Base-by-base conservation (phyloP, 2,329 filamentous ascomycete species). In the Akanthomyces uredinophilus region DNA sequence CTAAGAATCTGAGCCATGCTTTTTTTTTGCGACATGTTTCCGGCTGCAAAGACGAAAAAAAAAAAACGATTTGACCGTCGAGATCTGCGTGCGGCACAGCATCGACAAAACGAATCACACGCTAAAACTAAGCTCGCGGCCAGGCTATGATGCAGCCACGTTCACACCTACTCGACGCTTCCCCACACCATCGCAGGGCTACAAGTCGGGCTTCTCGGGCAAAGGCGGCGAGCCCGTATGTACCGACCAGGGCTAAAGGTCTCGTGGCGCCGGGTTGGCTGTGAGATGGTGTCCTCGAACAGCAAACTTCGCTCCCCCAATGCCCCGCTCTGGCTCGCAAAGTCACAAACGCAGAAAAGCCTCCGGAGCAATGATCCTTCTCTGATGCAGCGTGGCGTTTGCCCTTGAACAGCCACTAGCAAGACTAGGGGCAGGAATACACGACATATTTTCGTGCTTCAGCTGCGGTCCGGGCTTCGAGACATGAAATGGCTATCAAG, bases 371-470 rank as follows among this genome's bases (percentile, higher is more conserved):
- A 8, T 52, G 32, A 51, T 44, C 22, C 57, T 22, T 10, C 20
- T 29, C 24, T 44, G 29, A 20, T 32, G 35, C 47, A 22, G 16
- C 20, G 47, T 60, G 56, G 56, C 56, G 46, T 59, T 51, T 35
- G 10, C 27, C 8, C 22, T 35, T 35, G 44, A 20, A 43, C n/a
- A 1, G 55, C 29, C 44, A 22, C 56, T 51, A 43, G 22, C 16
- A 27, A 16, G 22, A 8, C 20, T 10, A 14, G 20, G 24, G 13
- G 53, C 39, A 22, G 24, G 24, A 27, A 6, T 22, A 60, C n/a
- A 52, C 57, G 57, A 32, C 49, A 46, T 53, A 24, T 52, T 46
- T 46, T 52, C 39, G 47, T 60, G 46, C n/a, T 18, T n/a, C n/a
- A 14, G 18, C 13, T 44, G 35, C 6, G 32, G 41, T 8, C 27